Evolutionary conservation across 768 basidiomycete genomes (phyloP), one percentile per base, ranked within the genome.

Genomic region (Mycena sanguinolenta): DNA sequence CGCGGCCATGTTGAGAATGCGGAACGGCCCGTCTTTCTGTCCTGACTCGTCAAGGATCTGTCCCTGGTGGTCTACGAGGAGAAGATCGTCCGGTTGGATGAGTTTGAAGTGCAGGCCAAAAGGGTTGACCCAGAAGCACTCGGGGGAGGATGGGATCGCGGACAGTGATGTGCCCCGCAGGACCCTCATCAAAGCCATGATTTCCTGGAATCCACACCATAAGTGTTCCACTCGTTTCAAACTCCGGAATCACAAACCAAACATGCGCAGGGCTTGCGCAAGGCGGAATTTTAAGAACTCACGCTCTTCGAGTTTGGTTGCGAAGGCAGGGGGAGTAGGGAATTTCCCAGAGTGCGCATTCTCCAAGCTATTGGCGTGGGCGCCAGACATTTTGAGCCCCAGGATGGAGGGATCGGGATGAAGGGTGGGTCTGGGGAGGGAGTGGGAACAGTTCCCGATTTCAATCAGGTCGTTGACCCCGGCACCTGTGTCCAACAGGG

Each of bases 131-230:
- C 85, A 86, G 79, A 85, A 86, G 63, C 82, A 82, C 68, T 83
- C 80, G 27, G 80, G 71, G n/a, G 42, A 75, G 77, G 63, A 85
- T 78, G 27, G 81, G 80, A 69, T 86, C 84, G 32, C 86, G 82
- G 38, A 86, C 83, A 27, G 87, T 87, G 69, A 88, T 87, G 72
- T 88, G 86, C 1, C 87, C 87, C 16, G 86, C 84, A 36, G 84
- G 78, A 32, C 86, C 87, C 69, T 87, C 85, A 53, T 82, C 84
- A 66, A 82, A 87, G 23, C 85, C 86, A 34, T 82, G 74, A 58
- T n/a, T n/a, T n/a, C n/a, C n/a, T n/a, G n/a, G n/a, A n/a, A n/a
- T n/a, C n/a, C n/a, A n/a, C n/a, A n/a, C n/a, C n/a, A n/a, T n/a
- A n/a, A n/a, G n/a, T n/a, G n/a, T n/a, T n/a, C n/a, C n/a, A n/a